Conservation (phyloP, 129 eudicot species). For the Lonicera japonica region DNA sequence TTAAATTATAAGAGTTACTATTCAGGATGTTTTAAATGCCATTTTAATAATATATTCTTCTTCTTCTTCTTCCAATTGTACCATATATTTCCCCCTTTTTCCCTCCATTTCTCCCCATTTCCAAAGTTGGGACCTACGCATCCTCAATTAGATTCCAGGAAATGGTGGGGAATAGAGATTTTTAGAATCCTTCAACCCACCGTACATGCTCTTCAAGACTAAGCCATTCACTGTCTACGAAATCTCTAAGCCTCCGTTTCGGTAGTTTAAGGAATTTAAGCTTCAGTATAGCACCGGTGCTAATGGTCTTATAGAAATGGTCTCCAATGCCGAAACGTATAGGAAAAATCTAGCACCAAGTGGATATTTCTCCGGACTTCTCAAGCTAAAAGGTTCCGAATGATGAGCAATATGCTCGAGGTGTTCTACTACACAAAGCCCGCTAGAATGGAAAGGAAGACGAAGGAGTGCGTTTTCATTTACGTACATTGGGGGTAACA, state of each 20-base stretch:
- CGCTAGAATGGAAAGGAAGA: conserved; percentile 82
- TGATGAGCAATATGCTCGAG: conserved; percentile 98
- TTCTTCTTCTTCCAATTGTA: too few relatives aligned
- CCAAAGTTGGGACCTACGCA: conserved; percentile 84
- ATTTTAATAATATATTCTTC: too few relatives aligned
- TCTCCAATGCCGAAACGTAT: conserved; percentile 82
- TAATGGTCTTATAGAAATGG: conserved; percentile 90
- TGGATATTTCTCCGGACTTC: conserved; percentile 66
- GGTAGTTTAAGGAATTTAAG: conserved; percentile 90
- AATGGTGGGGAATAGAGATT: conserved; percentile 92
- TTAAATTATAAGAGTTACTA: too few relatives aligned
- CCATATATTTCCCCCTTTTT: too few relatives aligned
- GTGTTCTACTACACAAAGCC: conserved; percentile 73
- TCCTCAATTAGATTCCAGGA: conserved; percentile 86
- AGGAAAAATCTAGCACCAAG: conserved; percentile 80
- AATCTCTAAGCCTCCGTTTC: conserved; percentile 85
- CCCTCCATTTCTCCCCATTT: too few relatives aligned
- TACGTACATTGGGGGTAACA: too few relatives aligned
- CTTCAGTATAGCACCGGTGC: conserved; percentile 91
- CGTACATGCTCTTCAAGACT: conserved; percentile 76
- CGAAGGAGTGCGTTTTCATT: conserved; percentile 85
- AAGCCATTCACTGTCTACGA: conserved; percentile 82
- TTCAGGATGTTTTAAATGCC: too few relatives aligned
- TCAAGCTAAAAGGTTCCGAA: conserved; percentile 83
- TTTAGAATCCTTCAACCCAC: conserved; percentile 74